Evolutionary conservation across 2,329 filamentous ascomycete genomes (phyloP).

Genomic region (Aspergillus terreus): DNA sequence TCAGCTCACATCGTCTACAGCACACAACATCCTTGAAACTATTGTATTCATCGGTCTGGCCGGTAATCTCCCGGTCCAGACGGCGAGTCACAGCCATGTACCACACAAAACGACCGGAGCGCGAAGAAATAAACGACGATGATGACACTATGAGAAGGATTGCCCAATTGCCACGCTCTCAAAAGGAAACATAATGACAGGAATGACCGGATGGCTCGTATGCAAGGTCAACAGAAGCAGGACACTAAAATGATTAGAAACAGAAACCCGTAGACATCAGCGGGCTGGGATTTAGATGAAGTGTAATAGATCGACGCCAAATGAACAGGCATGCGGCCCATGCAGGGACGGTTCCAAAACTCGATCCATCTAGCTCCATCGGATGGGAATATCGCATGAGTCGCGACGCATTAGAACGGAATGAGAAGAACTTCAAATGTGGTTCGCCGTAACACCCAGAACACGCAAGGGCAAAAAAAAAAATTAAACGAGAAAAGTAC

Average conservation of each 20-base stretch:
- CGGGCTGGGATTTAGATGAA: constrained; percentile 8
- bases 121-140: not conserved
- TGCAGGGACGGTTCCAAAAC: constrained; percentile 10
- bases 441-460: constrained; percentile 15
- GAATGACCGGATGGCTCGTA: constrained; percentile 3
- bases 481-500: constrained; percentile 4
- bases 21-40: not conserved
- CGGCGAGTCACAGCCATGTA: not conserved
- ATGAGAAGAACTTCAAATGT: constrained; percentile 9
- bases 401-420: constrained; percentile 11
- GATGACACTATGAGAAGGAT: not conserved
- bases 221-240: constrained; percentile 4
- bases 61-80: not conserved
- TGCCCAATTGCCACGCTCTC: constrained; percentile 2
- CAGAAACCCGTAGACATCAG: constrained; percentile 12
- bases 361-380: constrained; percentile 10
- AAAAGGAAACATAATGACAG: not conserved
- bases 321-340: constrained; percentile 7
- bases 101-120: not conserved
- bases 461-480: constrained; percentile 10
- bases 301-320: constrained; percentile 20
- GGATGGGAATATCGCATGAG: constrained; percentile 12
- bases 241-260: not conserved
- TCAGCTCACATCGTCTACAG: not conserved
- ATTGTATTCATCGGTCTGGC: not conserved